Percentiles rank a stretch among this genome's conserved stretches.
Conservation (phyloP, 2,329 filamentous ascomycete species). For the Chrysoporthe puriensis region DNA sequence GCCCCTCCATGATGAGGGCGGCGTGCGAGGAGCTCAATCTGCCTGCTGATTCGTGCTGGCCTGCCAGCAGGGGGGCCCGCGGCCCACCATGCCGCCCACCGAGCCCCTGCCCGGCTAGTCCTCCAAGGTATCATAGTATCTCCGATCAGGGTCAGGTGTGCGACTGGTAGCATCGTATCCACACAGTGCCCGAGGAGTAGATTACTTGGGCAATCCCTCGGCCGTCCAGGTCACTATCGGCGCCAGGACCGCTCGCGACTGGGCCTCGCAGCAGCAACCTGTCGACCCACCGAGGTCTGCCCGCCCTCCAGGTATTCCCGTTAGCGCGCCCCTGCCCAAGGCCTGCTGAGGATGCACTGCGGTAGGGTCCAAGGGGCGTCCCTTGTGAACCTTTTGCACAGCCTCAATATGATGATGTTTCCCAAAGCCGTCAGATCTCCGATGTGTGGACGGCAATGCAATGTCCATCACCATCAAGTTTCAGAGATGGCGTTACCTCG, state of each 20-base stretch:
- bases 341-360: no score
- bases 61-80: not conserved
- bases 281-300: constrained; percentile 9
- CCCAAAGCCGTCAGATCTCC: constrained; percentile 29
- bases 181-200: constrained; percentile 24
- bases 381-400: constrained; percentile 22
- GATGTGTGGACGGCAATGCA: constrained; percentile 28
- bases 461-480: constrained; percentile 27
- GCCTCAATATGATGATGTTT: constrained; percentile 27
- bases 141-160: constrained; percentile 16
- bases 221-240: constrained; percentile 14
- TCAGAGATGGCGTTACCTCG: constrained; percentile 24
- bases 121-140: not conserved
- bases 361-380: constrained; percentile 2
- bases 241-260: constrained; percentile 22
- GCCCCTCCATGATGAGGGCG: constrained; percentile 23
- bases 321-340: constrained; percentile 15
- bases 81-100: not conserved
- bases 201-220: constrained; percentile 12
- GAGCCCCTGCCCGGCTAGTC: constrained; percentile 10
- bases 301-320: constrained; percentile 14
- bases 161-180: not conserved
- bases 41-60: constrained; percentile 15
- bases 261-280: constrained; percentile 9
- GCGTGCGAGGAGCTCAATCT: constrained; percentile 17